These are phyloP conservation scores for Eutypella sp. DNA, from an alignment of 2,329 filamentous ascomycete species.

Conservation along the genomic window DNA sequence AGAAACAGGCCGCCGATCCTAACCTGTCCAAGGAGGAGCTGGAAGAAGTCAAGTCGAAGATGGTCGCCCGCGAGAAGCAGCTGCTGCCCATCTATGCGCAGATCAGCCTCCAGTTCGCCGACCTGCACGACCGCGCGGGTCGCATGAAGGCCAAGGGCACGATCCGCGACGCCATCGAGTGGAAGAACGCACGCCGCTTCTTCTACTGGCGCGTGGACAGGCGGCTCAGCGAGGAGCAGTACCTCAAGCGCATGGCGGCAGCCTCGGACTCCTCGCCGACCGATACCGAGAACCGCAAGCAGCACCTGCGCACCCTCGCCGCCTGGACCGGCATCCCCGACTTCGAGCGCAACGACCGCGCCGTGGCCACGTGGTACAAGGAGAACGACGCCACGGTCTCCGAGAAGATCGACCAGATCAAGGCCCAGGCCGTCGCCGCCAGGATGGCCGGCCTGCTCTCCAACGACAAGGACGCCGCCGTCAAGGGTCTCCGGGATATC, in stretches of 20 bases:
- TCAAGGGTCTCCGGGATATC: constrained; percentile 83
- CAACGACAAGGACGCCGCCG: constrained; percentile 57
- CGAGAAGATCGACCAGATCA: constrained; percentile 79
- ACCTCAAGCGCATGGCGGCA: constrained; percentile 78
- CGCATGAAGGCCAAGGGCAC: constrained; percentile 98
- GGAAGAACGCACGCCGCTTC: constrained; percentile 88
- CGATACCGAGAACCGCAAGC: constrained; percentile 49
- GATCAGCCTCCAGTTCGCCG: constrained; percentile 93
- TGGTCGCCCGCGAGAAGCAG: constrained; percentile 78
- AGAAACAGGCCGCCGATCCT: constrained; percentile 67
- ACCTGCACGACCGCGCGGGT: constrained; percentile 92
- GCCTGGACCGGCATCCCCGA: constrained; percentile 77
- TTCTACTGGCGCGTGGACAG: constrained; percentile 99
- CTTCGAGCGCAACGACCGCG: constrained; percentile 74
- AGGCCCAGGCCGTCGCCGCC: constrained; percentile 60
- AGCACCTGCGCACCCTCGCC: constrained; percentile 69
- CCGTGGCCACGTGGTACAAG: constrained; percentile 93
- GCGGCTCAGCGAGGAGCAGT: constrained; percentile 94
- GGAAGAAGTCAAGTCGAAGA: constrained; percentile 74
- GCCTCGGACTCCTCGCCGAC: constrained; percentile 31
- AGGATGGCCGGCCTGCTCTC: constrained; percentile 42
- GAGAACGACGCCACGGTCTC: constrained; percentile 80
- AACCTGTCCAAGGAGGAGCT: constrained; percentile 68
- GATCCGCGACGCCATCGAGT: constrained; percentile 78
- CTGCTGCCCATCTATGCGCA: constrained; percentile 91